Base-by-base conservation (phyloP, 1,284 basidiomycete species). In the Takashimella koratensis region DNA sequence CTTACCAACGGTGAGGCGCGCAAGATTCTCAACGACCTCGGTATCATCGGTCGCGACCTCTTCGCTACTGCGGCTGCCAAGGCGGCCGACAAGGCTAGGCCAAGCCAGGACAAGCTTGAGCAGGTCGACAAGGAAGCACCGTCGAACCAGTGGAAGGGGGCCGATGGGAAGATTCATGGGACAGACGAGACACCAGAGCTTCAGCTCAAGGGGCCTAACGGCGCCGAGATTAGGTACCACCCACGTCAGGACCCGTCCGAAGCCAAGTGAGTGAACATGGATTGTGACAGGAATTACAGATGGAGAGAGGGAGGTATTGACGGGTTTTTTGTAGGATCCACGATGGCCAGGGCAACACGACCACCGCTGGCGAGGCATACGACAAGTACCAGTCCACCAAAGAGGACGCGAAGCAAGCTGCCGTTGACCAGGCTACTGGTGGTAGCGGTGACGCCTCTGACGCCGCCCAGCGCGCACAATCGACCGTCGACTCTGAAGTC, bases 1-100 rank as follows among this genome's bases (percentile, higher is more conserved):
- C 79, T 90, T 61, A 94, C 91, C 71, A 96, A 95, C 78, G 86
- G 86, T 1, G 93, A 96, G 77, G 86, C 89, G 39, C 87, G 91
- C 68, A 96, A 96, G 76, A 85, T 94, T 49, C 54, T 92, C 51
- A 82, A 83, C 30, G 91, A 95, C 75, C 83, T 90, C 63, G 84
- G 84, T 24, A 72, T 90, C 59, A 85, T 94, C 54, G 90, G 89
- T 0, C 87, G 91, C 52, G 90, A 95, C 76, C 79, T 96, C 53
- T 85, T 95, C 58, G 85, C 90, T 19, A 85, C 83, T 47, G 84
- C 83, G 24, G 87, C 88, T 0, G 74, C 79, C 63, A 88, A 91
- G 74, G 86, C 82, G 8, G 88, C 89, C n/a, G 81, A 84, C 51
- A 73, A 75, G 26, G 78, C 90, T 43, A 84, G 86, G 12, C 93